Evolutionary conservation across 495 filamentous ascomycete genomes (phyloP).

Genomic region (Penicillium malachiteum): DNA sequence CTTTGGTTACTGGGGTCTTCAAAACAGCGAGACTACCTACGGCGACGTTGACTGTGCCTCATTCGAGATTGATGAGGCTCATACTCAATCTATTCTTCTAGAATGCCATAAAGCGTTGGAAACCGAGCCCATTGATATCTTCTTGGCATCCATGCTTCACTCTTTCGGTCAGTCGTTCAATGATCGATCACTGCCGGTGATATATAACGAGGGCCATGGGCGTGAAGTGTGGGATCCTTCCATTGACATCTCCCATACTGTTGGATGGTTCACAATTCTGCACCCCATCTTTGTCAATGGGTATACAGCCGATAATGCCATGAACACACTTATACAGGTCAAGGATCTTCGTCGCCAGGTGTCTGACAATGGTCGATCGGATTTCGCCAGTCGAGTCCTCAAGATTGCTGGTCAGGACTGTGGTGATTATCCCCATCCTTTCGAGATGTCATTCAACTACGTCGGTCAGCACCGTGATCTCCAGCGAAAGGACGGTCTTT

Average conservation of each 20-base stretch:
- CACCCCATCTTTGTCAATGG: constrained; percentile 43
- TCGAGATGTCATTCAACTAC: constrained; percentile 74
- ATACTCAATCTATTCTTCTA: constrained; percentile 43
- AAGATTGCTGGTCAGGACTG: constrained; percentile 37
- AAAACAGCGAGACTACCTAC: constrained; percentile 43
- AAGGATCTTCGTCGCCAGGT: constrained; percentile 48
- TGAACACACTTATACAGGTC: constrained; percentile 42
- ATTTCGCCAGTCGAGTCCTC: constrained; percentile 51
- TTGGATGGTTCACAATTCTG: constrained; percentile 63
- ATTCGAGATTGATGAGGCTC: constrained; percentile 46
- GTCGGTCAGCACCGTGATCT: constrained; percentile 63
- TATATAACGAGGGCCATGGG: constrained; percentile 59
- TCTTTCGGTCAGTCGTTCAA: constrained; percentile 50
- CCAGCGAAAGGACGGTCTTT: constrained; percentile 58
- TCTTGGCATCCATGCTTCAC: constrained; percentile 51
- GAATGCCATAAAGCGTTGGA: constrained; percentile 46
- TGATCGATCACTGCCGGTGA: constrained; percentile 53
- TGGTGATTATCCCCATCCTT: constrained; percentile 52
- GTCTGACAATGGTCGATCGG: constrained; percentile 49
- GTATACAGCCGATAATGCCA: constrained; percentile 25
- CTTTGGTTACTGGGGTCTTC: constrained; percentile 54
- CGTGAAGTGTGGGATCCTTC: constrained; percentile 50
- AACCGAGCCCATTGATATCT: constrained; percentile 54
- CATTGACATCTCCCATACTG: constrained; percentile 57
- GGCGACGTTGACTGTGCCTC: constrained; percentile 46